Evolutionary conservation across 2,329 filamentous ascomycete species (phyloP).

Genomic region (Diaporthe destruens): DNA sequence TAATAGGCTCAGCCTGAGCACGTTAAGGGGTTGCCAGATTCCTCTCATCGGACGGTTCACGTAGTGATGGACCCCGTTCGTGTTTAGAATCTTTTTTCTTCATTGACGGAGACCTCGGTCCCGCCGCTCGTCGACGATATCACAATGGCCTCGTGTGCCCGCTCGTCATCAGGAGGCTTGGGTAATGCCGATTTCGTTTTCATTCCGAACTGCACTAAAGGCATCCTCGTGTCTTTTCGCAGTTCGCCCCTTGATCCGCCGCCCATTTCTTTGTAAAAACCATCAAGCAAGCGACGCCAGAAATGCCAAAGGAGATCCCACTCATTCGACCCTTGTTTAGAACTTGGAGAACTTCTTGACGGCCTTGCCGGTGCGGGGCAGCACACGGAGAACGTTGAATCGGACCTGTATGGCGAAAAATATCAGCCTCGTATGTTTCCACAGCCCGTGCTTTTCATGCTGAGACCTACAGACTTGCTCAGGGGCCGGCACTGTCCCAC

Average conservation of each 20-base stretch:
- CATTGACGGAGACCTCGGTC: conserved; percentile 41
- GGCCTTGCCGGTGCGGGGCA: conserved; percentile 95
- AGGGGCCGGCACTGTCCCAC: conserved; percentile 99
- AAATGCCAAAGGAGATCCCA: conserved; percentile 50
- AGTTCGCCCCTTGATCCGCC: conserved; percentile 49
- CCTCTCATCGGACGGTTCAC: neutral
- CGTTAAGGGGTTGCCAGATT: neutral
- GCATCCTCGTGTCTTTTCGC: conserved; percentile 49
- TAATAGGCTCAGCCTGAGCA: conserved; percentile 4
- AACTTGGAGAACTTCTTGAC: conserved; percentile 99
- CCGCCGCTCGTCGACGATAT: conserved; percentile 40
- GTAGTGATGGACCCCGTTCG: neutral
- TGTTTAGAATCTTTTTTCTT: conserved; percentile 41
- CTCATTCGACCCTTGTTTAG: conserved; percentile 68
- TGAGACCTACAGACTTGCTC: conserved; percentile 93
- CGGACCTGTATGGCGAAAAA: conserved; percentile 74
- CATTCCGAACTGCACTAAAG: conserved; percentile 52
- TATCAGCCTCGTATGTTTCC: conserved; percentile 39
- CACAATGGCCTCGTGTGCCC: conserved; percentile 39
- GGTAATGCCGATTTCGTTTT: conserved; percentile 45
- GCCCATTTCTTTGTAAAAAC: conserved; percentile 51
- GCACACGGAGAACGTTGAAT: conserved; percentile 99
- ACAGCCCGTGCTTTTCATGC: neutral
- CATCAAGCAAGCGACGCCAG: conserved; percentile 52
- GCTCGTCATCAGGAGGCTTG: conserved; percentile 41